These are phyloP conservation scores for Saccharomycopsis sp. DNA, from an alignment of 805 yeast genomes.

Conservation along the genomic window DNA sequence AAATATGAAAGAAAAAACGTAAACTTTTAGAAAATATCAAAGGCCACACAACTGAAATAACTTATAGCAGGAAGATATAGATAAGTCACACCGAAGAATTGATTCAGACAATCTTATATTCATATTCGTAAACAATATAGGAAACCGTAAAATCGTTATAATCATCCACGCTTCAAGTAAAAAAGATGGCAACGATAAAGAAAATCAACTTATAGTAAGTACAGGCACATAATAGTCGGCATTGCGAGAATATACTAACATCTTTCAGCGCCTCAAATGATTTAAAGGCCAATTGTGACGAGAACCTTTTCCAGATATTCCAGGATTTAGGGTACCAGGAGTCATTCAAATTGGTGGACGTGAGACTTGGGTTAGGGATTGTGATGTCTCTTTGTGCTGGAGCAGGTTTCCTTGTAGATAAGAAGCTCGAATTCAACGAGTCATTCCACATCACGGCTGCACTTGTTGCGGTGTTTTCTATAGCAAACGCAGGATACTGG, in stretches of 20 bases:
- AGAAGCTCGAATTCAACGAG: constrained; percentile 40
- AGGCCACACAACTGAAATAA: background rate
- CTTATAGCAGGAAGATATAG: background rate
- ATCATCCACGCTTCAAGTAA: no score
- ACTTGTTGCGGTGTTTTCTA: constrained; percentile 34
- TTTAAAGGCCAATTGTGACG: constrained; percentile 45
- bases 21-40: no score
- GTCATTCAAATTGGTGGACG: constrained; percentile 39
- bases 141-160: no score
- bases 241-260: background rate
- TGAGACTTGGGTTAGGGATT: constrained; percentile 44
- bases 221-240: background rate
- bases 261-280: constrained; percentile 37
- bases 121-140: no score
- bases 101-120: no score
- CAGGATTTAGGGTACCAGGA: constrained; percentile 41
- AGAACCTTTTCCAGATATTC: constrained; percentile 36
- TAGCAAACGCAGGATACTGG: constrained; percentile 32
- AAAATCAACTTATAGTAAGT: constrained; percentile 3
- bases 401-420: constrained; percentile 41
- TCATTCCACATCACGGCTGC: constrained; percentile 31
- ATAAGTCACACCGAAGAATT: no score
- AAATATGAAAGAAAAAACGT: no score
- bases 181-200: background rate
- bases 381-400: constrained; percentile 42